phyloP scores from a whole-genome alignment of 2,329 filamentous ascomycete genomes.

The Cladophialophora psammophila region DNA sequence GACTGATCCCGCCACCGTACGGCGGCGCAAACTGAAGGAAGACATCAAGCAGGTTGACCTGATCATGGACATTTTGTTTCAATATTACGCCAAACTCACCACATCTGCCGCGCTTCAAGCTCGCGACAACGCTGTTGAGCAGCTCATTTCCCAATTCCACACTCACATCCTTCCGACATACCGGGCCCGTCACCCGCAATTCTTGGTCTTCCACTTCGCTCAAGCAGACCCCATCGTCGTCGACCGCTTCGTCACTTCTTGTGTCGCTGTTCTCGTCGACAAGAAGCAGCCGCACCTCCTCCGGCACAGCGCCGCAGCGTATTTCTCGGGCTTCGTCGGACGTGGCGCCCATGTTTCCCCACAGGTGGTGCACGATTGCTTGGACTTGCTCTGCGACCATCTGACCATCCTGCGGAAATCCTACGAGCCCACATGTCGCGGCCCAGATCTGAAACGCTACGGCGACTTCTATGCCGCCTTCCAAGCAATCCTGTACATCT shows the following conservation, averaged over 20 bases:
- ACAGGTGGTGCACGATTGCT: slow-evolving; percentile 80
- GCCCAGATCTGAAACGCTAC: slow-evolving; percentile 85
- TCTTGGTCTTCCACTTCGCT: slow-evolving; percentile 93
- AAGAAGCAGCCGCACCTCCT: slow-evolving; percentile 72
- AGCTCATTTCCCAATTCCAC: slow-evolving; percentile 83
- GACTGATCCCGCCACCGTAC: slow-evolving; percentile 53
- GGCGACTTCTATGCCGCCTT: slow-evolving; percentile 84
- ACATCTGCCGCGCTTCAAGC: slow-evolving; percentile 58
- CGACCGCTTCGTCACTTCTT: slow-evolving; percentile 81
- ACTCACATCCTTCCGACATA: slow-evolving; percentile 89
- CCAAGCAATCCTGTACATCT: slow-evolving; percentile 92
- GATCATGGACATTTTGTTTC: slow-evolving; percentile 86
- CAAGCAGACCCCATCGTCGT: slow-evolving; percentile 80
- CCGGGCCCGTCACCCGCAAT: slow-evolving; percentile 91
- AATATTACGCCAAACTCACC: slow-evolving; percentile 71
- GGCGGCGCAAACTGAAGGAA: slow-evolving; percentile 75
- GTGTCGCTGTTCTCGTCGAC: slow-evolving; percentile 75
- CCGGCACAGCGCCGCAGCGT: slow-evolving; percentile 85
- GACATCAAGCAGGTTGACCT: slow-evolving; percentile 91
- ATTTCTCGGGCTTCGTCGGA: slow-evolving; percentile 92
- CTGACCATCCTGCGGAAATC: slow-evolving; percentile 76
- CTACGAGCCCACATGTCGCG: slow-evolving; percentile 77
- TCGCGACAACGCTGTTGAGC: slow-evolving; percentile 76
- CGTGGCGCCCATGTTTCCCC: slow-evolving; percentile 82
- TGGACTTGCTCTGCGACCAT: slow-evolving; percentile 77